These are phyloP conservation scores for Aspergillus sp. DNA, from an alignment of 2,329 filamentous ascomycete genomes.

Conservation along the genomic window DNA sequence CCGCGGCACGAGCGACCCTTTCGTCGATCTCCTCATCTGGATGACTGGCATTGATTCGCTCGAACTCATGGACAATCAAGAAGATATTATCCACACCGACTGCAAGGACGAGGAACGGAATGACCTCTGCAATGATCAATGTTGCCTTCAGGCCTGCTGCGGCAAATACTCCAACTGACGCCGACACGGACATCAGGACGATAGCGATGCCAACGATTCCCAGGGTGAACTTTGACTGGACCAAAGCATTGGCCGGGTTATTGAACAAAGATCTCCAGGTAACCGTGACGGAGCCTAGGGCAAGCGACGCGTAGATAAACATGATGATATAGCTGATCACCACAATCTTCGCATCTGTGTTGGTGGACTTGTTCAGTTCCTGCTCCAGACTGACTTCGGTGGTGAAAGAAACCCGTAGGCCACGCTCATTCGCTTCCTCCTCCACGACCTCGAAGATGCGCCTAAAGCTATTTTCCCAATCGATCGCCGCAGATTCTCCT, in stretches of 20 bases:
- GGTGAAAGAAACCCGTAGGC: constrained; percentile 83
- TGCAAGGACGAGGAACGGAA: constrained; percentile 91
- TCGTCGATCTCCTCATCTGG: constrained; percentile 82
- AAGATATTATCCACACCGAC: constrained; percentile 99
- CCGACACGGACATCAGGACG: constrained; percentile 92
- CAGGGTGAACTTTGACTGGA: constrained; percentile 93
- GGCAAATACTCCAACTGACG: constrained; percentile 90
- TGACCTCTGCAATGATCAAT: constrained; percentile 95
- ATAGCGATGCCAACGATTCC: constrained; percentile 93
- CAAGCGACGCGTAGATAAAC: constrained; percentile 94
- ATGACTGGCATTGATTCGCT: constrained; percentile 84
- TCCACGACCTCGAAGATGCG: constrained; percentile 68
- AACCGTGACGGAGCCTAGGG: constrained; percentile 78
- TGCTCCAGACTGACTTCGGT: constrained; percentile 92
- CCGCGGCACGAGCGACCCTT: constrained; percentile 77
- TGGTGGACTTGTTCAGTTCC: constrained; percentile 95
- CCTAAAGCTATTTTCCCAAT: constrained; percentile 79
- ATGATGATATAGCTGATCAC: constrained; percentile 96
- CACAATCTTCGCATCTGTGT: constrained; percentile 95
- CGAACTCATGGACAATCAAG: constrained; percentile 95
- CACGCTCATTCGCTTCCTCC: constrained; percentile 65
- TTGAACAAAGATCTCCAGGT: constrained; percentile 67
- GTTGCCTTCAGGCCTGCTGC: constrained; percentile 88
- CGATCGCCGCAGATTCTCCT: constrained; percentile 65
- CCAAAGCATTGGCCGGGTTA: constrained; percentile 75